A percentile compares a stretch with the other conserved stretches of the same genome.
These are phyloP conservation scores for Xylariaceae sp. DNA, from an alignment of 2,329 filamentous ascomycete species.

Conservation along the genomic window DNA sequence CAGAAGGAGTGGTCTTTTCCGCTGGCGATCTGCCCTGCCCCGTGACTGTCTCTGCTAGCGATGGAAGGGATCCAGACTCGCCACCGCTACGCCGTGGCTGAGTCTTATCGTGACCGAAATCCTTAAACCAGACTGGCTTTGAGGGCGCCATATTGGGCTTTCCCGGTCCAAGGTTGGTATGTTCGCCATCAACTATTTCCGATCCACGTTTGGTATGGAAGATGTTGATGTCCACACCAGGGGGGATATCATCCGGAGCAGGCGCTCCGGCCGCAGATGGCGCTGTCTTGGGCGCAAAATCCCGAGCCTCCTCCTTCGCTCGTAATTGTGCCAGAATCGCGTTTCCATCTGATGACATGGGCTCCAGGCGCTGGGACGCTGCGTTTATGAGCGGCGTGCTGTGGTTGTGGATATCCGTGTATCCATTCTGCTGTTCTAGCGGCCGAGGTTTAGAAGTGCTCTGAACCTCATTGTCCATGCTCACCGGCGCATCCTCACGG, in stretches of 20 bases:
- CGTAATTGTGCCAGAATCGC: slow-evolving; percentile 16
- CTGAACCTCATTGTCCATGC: not conserved
- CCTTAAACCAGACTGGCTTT: slow-evolving; percentile 27
- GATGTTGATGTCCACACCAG: slow-evolving; percentile 37
- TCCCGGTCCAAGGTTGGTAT: slow-evolving; percentile 11
- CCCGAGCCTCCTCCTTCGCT: slow-evolving; percentile 3
- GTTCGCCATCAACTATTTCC: slow-evolving; percentile 31
- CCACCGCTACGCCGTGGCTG: too few relatives aligned
- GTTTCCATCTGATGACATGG: slow-evolving; percentile 13
- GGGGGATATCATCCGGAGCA: slow-evolving; percentile 27
- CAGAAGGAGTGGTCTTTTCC: slow-evolving; percentile 14
- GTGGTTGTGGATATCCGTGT: slow-evolving; percentile 6
- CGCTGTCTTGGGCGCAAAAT: slow-evolving; percentile 1
- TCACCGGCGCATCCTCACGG: slow-evolving; percentile 1
- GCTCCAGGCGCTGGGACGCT: slow-evolving; percentile 5
- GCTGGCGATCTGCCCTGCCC: slow-evolving; percentile 9
- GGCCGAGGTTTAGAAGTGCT: not conserved
- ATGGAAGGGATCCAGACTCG: slow-evolving; percentile 5
- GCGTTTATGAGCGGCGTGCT: slow-evolving; percentile 6
- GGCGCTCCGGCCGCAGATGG: slow-evolving; percentile 2
- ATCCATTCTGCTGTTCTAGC: slow-evolving; percentile 6
- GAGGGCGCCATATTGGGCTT: slow-evolving; percentile 12
- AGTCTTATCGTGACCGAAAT: slow-evolving; percentile 19
- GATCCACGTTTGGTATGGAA: slow-evolving; percentile 41
- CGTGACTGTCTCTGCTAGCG: slow-evolving; percentile 6